Evolutionary conservation across 164 flowering plant species (phyloP), one percentile per base, ranked within the genome.

Genomic region (Nymphaea colorata): DNA sequence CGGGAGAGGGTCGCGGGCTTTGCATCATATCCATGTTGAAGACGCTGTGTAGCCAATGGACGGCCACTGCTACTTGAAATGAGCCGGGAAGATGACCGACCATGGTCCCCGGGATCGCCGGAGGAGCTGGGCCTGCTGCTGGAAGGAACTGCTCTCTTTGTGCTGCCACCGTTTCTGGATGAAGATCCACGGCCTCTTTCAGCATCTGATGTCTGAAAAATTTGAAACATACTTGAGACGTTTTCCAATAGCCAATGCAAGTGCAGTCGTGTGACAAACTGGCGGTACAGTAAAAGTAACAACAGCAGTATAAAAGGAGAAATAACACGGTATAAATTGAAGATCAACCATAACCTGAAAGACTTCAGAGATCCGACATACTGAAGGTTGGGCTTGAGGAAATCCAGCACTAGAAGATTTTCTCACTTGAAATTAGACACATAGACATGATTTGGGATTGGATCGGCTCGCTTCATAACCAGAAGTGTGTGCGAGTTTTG

Each of bases 101-200:
- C 64, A 8, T 51, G 8, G 57, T 71, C 79, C 61, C 65, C 69
- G 41, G 74, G 67, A 64, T 74, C 79, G 10, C 75, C 73, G 17
- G 77, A 74, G 62, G 79, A 77, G 55, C 75, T 74, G 12, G 75
- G 77, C 44, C 76, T 68, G 70, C 73, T 71, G 77, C 72, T 61
- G 57, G 79, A 71, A n/a, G 69, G 66, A 42, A 77, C 51, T 42
- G 75, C 75, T 42, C 70, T 66, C 71, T 72, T 74, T 14, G 76
- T 71, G 42, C 63, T 17, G 66, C 75, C 74, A 43, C 70, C 79
- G 66, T 71, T 74, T 45, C 77, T 71, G 18, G 75, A 73, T 16
- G 77, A 74, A 42, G 74, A 67, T 42, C 70, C 43, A n/a, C 76
- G 77, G 10, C 67, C 68, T 64, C 70, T 65, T 43, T 71, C 72